phyloP scores from a whole-genome alignment of 78 protist species.

The Pigoraptor vietnamica region DNA sequence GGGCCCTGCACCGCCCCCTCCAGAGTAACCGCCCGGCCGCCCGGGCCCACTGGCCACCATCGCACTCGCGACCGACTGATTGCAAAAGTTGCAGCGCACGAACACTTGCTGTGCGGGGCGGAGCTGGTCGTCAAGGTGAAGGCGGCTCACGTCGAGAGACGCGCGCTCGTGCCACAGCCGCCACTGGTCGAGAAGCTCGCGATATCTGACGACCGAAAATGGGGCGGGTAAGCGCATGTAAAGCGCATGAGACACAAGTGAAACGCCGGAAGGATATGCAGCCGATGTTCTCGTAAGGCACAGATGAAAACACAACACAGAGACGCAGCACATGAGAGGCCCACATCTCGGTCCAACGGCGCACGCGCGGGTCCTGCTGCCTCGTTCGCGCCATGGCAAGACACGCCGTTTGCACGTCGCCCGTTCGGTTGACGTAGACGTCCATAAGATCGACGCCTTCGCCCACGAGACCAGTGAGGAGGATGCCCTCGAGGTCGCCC shows the following conservation, averaged over 20 bases:
- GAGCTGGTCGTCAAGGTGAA: background rate
- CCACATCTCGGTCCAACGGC: background rate
- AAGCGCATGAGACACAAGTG: no score
- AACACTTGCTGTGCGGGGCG: slow-evolving; percentile 9
- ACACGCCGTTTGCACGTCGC: slow-evolving; percentile 74
- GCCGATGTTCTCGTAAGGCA: no score
- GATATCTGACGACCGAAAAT: slow-evolving; percentile 47
- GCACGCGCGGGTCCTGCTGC: background rate
- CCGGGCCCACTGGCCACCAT: background rate
- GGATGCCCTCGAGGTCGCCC: slow-evolving; percentile 37
- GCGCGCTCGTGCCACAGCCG: slow-evolving; percentile 71
- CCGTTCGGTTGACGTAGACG: slow-evolving; percentile 63
- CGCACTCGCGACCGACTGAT: background rate
- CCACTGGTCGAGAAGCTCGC: slow-evolving; percentile 79
- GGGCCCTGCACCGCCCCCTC: background rate
- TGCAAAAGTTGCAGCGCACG: slow-evolving; percentile 22
- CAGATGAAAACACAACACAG: background rate
- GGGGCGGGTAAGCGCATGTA: no score
- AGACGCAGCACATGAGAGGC: background rate
- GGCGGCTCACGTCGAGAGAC: slow-evolving; percentile 41
- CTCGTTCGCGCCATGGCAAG: slow-evolving; percentile 16
- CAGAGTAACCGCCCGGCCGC: background rate
- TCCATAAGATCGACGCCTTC: slow-evolving; percentile 39
- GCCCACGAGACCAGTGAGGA: slow-evolving; percentile 61
- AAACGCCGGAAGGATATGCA: no score